Evolutionary conservation across 176 grass and related monocot genomes (phyloP).

Genomic region (Avena atlantica): DNA sequence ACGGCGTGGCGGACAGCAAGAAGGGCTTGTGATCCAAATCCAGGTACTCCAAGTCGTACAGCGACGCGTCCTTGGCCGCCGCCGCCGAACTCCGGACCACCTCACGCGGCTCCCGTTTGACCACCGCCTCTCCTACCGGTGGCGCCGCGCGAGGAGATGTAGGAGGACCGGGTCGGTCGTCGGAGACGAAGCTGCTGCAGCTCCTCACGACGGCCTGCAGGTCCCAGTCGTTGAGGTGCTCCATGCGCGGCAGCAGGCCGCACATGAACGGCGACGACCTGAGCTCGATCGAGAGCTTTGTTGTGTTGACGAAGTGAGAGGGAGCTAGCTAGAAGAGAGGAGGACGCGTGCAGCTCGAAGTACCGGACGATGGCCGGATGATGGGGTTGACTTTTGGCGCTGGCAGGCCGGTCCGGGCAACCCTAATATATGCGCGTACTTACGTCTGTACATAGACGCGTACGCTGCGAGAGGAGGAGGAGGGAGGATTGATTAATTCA

Average conservation of each 20-base stretch:
- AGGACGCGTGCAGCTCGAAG: constrained; percentile 34
- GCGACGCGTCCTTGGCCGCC: constrained; percentile 34
- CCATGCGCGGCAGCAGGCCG: constrained; percentile 46
- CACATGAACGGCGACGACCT: constrained; percentile 5
- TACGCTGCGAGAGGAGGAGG: neutral
- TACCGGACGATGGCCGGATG: neutral
- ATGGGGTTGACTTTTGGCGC: constrained; percentile 52
- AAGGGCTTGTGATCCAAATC: constrained; percentile 48
- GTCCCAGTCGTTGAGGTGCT: constrained; percentile 92
- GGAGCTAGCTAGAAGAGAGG: neutral
- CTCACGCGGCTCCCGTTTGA: neutral
- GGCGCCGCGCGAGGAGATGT: neutral
- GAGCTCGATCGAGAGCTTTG: neutral
- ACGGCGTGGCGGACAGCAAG: neutral
- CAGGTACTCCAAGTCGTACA: constrained; percentile 49
- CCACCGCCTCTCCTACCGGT: neutral
- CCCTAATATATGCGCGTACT: constrained; percentile 49
- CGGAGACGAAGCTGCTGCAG: constrained; percentile 55
- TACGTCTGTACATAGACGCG: neutral
- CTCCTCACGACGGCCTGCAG: constrained; percentile 89
- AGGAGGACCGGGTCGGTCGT: neutral
- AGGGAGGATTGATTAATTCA: neutral
- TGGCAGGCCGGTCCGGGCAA: neutral
- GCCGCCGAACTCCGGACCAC: neutral
- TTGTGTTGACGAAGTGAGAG: constrained; percentile 34